Base-by-base conservation (phyloP, 257 asterid genomes). In the Solanum medicagineum region DNA sequence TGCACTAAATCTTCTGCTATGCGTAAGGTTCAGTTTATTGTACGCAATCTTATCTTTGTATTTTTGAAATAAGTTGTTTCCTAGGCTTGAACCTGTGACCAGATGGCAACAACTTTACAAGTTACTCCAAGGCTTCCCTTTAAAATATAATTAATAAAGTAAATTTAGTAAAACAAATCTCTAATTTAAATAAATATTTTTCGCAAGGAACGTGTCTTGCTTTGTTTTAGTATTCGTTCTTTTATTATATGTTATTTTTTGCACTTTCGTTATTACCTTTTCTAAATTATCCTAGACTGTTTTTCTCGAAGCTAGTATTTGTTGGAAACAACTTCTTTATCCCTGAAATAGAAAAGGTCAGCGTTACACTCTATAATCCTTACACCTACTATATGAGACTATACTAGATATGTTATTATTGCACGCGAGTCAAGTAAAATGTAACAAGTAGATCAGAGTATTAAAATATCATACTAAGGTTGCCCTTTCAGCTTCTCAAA, bases 341-440 rank as follows among this genome's bases (percentile, higher is more conserved):
- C 3, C 0, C 0, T 59, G n/a, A 20, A 10, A 29, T 10, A 59
- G n/a, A 56, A 4, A 11, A 32, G 4, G 4, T 32, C 36, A 32
- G 4, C 32, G 32, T 29, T 29, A n/a, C 32, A n/a, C 0, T 10
- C 5, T n/a, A 60, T 0, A 0, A 0, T 60, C 32, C 0, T 59
- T 6, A 59, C 0, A n/a, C 29, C 7, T 0, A n/a, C 10, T 20
- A 9, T 60, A 15, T 60, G 1, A 0, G 7, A 60, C 7, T 60
- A 60, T 60, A 60, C 0, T 60, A 6, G 0, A 0, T 60, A 60
- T n/a, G 22, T 60, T 60, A 1, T 10, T 59, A 0, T 60, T 60
- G 0, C 10, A 1, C n/a, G 16, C 11, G 80, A 42, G 1, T 11
- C 70, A 24, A 63, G 17, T 24, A 0, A 63, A 24, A 63, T 24